Percentiles rank a stretch among this genome's conserved stretches.
phyloP scores from a whole-genome alignment of 2,329 filamentous ascomycete genomes.

The Nannizziopsis arthrosporioides region DNA sequence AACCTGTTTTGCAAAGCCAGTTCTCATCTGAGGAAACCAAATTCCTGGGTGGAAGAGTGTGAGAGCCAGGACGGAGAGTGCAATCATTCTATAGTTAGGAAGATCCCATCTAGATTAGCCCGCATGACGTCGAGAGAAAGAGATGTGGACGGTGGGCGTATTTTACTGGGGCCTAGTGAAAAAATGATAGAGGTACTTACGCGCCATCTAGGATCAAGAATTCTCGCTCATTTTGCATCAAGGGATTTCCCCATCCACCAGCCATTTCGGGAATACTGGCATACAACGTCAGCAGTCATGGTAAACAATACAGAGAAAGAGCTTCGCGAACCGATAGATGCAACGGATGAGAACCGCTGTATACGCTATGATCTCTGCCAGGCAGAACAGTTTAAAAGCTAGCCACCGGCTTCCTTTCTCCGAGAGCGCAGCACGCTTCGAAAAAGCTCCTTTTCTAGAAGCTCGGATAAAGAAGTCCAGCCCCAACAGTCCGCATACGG shows the following conservation, averaged over 20 bases:
- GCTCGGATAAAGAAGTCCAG: conserved; percentile 38
- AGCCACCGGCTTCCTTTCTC: conserved; percentile 5
- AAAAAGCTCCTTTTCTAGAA: conserved; percentile 16
- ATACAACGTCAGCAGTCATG: conserved; percentile 6
- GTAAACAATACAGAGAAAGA: background rate
- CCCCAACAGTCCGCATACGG: conserved; percentile 27
- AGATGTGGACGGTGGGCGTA: too few species aligned
- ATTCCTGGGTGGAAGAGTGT: conserved; percentile 37
- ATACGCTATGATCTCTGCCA: conserved; percentile 28
- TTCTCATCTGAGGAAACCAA: conserved; percentile 18
- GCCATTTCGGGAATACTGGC: conserved; percentile 40
- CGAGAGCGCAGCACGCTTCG: background rate
- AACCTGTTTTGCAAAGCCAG: conserved; percentile 1
- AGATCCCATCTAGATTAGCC: conserved; percentile 11
- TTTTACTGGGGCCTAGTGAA: too few species aligned
- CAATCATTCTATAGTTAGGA: conserved; percentile 33
- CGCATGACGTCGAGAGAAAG: background rate
- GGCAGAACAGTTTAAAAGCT: conserved; percentile 21
- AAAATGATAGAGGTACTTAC: conserved; percentile 23
- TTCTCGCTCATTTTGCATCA: conserved; percentile 39
- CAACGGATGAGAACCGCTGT: conserved; percentile 33
- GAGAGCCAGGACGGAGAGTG: conserved; percentile 30
- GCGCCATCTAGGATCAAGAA: conserved; percentile 40
- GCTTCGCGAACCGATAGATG: conserved; percentile 32
- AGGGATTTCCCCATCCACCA: conserved; percentile 36